Evolutionary conservation across 2,329 filamentous ascomycete genomes (phyloP), one percentile per base, ranked within the genome.

Genomic region (Eutypa lata): DNA sequence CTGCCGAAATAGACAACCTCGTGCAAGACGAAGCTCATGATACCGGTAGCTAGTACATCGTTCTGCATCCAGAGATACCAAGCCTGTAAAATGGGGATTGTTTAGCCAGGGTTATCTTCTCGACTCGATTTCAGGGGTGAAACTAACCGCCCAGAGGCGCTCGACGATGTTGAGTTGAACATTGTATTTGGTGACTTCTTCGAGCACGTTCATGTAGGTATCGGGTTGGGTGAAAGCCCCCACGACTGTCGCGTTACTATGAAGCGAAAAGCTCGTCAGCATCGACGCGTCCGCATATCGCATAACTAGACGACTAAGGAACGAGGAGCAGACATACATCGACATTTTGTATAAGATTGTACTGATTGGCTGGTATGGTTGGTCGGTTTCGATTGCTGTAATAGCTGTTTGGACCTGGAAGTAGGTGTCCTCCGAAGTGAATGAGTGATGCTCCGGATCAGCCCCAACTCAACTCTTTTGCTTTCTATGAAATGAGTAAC

Each of bases 61-160:
- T 99, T 99, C 72, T 96, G 90, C 88, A 97, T 96, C 82, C 87
- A 99, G 16, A 93, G 83, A 72, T 99, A 99, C 93, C 91, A 97
- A 40, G 91, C 86, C 73, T 85, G 50, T n/a, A 11, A 31, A 21
- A 28, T 53, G 40, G 6, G 50, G 52, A 55, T 64, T 50, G 51
- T 47, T 61, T 52, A 61, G 56, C 52, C 16, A 22, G 44, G 28
- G 24, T 38, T 16, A 24, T n/a, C 7, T 19, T 10, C 11, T 11
- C 19, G 33, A 26, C 52, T 50, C 47, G 45, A 51, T 40, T 6
- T 19, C 37, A 21, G 46, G 47, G 28, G 42, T 54, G 53, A 31
- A 55, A 82, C 83, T 68, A 78, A 86, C 84, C 48, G 90, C 88
- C 94, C 94, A 99, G 61, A 96, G 79, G 68, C 87, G 87, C 80